Base-by-base conservation (phyloP, 345 rosid species). In the Rhizophora mangle region DNA sequence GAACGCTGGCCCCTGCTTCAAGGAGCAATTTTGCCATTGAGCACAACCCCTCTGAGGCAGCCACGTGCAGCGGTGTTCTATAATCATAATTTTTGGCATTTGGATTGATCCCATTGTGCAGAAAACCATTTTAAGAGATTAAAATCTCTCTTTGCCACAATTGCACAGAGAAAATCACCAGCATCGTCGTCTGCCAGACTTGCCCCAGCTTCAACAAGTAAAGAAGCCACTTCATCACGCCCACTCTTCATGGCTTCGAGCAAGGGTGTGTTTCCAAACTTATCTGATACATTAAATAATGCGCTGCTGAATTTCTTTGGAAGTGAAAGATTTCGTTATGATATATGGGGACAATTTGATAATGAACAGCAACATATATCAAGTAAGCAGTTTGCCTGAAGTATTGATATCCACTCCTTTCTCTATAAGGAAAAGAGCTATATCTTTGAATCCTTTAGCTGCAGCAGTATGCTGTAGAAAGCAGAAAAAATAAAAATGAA, bases 211-310 rank as follows among this genome's bases (percentile, higher is more conserved):
- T 72, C 72, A 56, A 79, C 81, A 2, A 93, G 96, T 52, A 80
- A 65, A 7, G 81, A 77, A 57, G 86, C 89, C 15, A 90, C 85
- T 56, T 75, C 84, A 60, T 86, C 92, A 58, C 86, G 86, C 70
- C 89, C 90, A 15, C 82, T 74, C 83, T 84, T 93, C 58, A 93
- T 65, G 54, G 98, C 96, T 78, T 93, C 98, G 26, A 93, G 79
- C 76, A 90, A 70, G 1, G 98, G 96, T 1, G 90, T 86, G 71
- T 82, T 87, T 60, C 96, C 96, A 60, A 80, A 77, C 63, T 82
- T 89, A 72, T 93, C 98, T 89, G 68, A 20, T 19, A 21, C 5
- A 60, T 51, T 56, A 24, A 76, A 57, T 62, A 62, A 32, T 30
- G 16, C 27, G 9, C 58, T 30, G 32, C 4, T 37, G 18, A n/a